Evolutionary conservation across 148 eudicot species (phyloP), one percentile per base, ranked within the genome.

Genomic region (Nepenthes mirabilis): DNA sequence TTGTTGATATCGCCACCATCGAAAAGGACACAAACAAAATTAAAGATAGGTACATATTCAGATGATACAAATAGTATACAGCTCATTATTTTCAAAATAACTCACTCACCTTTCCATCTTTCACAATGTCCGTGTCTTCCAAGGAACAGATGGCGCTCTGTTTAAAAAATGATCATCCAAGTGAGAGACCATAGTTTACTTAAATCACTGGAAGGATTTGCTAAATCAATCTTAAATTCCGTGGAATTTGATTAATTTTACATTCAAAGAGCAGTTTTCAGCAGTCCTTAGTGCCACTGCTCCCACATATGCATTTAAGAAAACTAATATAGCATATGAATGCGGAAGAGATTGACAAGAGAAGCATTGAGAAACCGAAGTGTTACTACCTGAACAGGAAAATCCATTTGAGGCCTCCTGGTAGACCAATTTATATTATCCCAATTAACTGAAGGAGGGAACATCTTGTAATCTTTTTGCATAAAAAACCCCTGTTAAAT

Each of bases 391-490:
- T 91, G 98, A 58, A 88, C 89, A 52, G 98, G 96, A 57, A 91
- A 88, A 74, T 91, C 98, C 91, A 83, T 85, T 70, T 78, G 96
- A 13, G 98, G 98, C 72, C 80, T 82, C 77, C 98, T 82, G 13
- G 88, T 80, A 37, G 86, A 79, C 98, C 98, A 91, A 34, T 83
- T 23, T 62, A 91, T 88, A 55, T 91, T 91, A 2, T 91, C 91
- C 98, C 98, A 91, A 60, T 91, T 76, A 57, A 91, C 98, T 9
- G 94, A 73, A 67, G 96, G 96, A 12, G 98, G 91, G 67, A 91
- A 91, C 96, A 91, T 91, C 58, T 91, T 91, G 43, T 91, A 91
- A 79, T 91, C 96, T 68, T 77, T 91, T 71, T 91, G 96, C 94
- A 83, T 86, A 70, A 88, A 91, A 80, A 91, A 91, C 45, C 98